Base-by-base conservation (phyloP, 208 protist species). In the Polymyxa betae region DNA sequence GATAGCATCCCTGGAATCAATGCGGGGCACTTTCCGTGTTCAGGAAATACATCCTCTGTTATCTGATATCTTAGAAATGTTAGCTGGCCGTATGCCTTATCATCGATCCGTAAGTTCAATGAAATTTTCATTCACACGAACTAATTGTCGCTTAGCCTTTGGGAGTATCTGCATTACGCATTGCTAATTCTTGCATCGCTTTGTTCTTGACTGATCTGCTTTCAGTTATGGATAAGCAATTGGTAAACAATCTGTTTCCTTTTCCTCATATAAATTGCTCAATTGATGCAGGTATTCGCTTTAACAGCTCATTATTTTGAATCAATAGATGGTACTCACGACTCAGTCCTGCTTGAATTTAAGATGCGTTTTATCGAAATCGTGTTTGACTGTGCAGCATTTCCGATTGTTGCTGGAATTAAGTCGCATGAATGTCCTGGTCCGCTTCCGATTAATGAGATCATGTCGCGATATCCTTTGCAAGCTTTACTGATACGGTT, bases 181-280 rank as follows among this genome's bases (percentile, higher is more conserved):
- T n/a, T 5, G 72, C 72, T 5, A 82, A 82, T n/a, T 82, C 72
- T 43, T 82, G 72, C 72, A 82, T 82, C 35, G 72, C 72, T 43
- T 82, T 82, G n/a, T 82, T 82, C 35, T 43, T 82, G 16, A 43
- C 35, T 5, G 72, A 82, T 43, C n/a, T 82, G n/a, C n/a, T 82
- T 43, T 38, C 5, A 20, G 16, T 82, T 38, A 20, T 82, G 16
- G 72, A 82, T n/a, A 82, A 43, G 12, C 10, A 82, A 20, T 16
- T 82, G 35, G 72, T 82, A 82, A 35, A 20, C 40, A 45, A 20
- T 43, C 16, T 43, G 16, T 16, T 45, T 16, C 16, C n/a, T 20
- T 82, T 43, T 40, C 40, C 40, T 45, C n/a, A 82, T 82, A 5
- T 35, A 12, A 5, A 35, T 38, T 40, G 5, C 5, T 82, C 35